phyloP scores from a whole-genome alignment of 2,329 filamentous ascomycete genomes.

The Fusarium sp. region DNA sequence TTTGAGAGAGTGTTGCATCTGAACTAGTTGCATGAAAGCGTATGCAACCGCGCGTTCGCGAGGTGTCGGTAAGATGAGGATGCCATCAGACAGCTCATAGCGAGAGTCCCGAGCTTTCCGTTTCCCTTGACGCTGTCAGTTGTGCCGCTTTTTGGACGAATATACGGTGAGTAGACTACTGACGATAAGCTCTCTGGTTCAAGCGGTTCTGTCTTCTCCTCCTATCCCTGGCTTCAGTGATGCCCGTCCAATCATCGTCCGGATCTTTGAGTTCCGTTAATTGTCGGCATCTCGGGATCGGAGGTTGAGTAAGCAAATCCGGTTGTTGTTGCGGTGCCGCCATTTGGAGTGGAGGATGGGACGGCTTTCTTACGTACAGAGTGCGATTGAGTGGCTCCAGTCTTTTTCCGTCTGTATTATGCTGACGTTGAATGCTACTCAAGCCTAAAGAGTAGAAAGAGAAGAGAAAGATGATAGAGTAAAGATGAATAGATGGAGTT shows the following conservation, averaged over 20 bases:
- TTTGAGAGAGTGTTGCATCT: constrained; percentile 38
- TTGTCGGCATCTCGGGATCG: constrained; percentile 14
- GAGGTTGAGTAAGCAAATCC: constrained; percentile 9
- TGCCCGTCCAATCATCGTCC: constrained; percentile 43
- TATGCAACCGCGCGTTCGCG: constrained; percentile 26
- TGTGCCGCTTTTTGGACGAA: not conserved
- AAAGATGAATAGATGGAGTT: not conserved
- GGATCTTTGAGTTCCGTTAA: constrained; percentile 31
- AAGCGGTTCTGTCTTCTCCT: constrained; percentile 44
- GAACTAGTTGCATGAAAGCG: constrained; percentile 37
- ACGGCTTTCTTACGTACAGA: constrained; percentile 25
- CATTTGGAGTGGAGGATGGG: constrained; percentile 9
- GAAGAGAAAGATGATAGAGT: no score
- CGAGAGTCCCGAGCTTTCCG: constrained; percentile 26
- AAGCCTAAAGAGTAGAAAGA: not conserved
- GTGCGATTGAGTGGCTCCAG: constrained; percentile 10
- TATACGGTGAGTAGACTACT: constrained; percentile 15
- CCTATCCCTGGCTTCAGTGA: constrained; percentile 39
- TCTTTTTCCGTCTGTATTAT: not conserved
- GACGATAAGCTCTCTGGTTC: constrained; percentile 43
- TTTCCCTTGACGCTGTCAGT: constrained; percentile 23
- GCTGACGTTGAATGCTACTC: constrained; percentile 5
- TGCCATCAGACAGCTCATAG: constrained; percentile 8
- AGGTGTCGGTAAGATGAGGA: constrained; percentile 12
- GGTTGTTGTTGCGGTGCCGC: constrained; percentile 2